Conservation (phyloP, 2,329 filamentous ascomycete genomes). For the Apiospora pterosperma region DNA sequence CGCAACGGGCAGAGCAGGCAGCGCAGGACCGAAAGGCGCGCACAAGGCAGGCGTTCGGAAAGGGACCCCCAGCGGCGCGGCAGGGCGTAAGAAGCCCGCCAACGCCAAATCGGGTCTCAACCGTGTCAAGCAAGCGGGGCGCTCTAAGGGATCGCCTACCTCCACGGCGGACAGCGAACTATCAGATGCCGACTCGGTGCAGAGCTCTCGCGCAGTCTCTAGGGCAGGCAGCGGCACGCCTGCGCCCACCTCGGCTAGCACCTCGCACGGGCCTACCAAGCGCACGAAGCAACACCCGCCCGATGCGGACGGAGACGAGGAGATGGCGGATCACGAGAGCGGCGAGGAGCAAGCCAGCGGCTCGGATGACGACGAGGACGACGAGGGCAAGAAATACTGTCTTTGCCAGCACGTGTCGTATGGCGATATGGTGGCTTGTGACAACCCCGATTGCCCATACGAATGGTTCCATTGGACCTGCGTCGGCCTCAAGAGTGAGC, state of each 20-base stretch:
- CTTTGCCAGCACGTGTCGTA: slow-evolving; percentile 80
- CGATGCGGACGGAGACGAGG: slow-evolving; percentile 24
- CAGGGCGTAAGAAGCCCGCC: slow-evolving; percentile 31
- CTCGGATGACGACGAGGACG: slow-evolving; percentile 65
- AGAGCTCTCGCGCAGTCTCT: slow-evolving; percentile 44
- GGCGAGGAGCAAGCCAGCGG: slow-evolving; percentile 48
- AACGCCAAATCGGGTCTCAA: slow-evolving; percentile 56
- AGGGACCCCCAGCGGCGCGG: slow-evolving; percentile 30
- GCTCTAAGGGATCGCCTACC: slow-evolving; percentile 57
- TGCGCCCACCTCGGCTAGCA: slow-evolving; percentile 10
- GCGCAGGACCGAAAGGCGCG: slow-evolving; percentile 54
- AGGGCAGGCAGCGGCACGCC: slow-evolving; percentile 33
- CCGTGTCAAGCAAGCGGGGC: slow-evolving; percentile 55
- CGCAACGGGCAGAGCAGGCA: slow-evolving; percentile 47
- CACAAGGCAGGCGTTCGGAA: slow-evolving; percentile 47
- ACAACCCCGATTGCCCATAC: slow-evolving; percentile 75
- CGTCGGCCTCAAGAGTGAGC: slow-evolving; percentile 65
- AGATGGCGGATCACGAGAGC: slow-evolving; percentile 33
- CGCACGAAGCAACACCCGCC: slow-evolving; percentile 10
- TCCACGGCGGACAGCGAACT: slow-evolving; percentile 63
- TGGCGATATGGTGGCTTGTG: slow-evolving; percentile 86
- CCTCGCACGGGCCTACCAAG: slow-evolving; percentile 8
- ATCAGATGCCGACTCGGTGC: slow-evolving; percentile 58
- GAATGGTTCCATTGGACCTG: slow-evolving; percentile 89
- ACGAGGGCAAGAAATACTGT: slow-evolving; percentile 79